Evolutionary conservation across 768 basidiomycete genomes (phyloP), one percentile per base, ranked within the genome.

Genomic region (Boletus eberwhitei): DNA sequence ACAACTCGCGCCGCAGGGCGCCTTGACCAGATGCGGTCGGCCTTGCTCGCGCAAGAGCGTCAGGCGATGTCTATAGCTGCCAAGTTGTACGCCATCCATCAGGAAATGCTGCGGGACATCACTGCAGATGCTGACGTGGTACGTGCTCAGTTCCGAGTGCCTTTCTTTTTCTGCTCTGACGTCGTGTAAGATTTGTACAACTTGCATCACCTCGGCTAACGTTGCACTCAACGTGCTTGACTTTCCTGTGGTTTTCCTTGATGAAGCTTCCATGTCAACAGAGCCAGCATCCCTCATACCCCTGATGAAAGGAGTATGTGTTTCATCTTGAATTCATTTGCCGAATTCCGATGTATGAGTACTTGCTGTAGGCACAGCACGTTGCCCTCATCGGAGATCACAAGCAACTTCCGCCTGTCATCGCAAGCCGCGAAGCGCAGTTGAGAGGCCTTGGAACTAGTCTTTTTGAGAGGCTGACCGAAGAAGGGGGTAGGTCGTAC

Each of bases 231-330:
- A 83, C 55, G 80, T 86, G 8, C 77, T 84, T 17, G 95, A 97
- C 67, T 95, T 97, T 64, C 94, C 94, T 3, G 82, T 96, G 32
- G 93, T 97, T 2, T 94, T 96, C 63, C 72, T 97, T 14, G 95
- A 98, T 65, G 94, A 98, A 71, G 95, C 95, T 2, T 92, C 90
- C 8, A 96, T 97, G 93, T 93, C 90, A 32, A 96, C 93, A 3
- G 94, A 98, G 71, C 93, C 94, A 12, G 87, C 92, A 22, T 89
- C 92, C 19, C 74, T 96, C 52, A 87, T 98, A 61, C 92, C 94
- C 0, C 74, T 98, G 40, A 96, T 93, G 88, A 93, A 90, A 81
- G 94, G 94, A 11, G 90, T 93, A 75, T 53, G 89, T 83, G 39
- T 52, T 52, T 54, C 54, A 55, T 22, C n/a, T 24, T 55, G 24